Evolutionary conservation across 306 rosid species (phyloP), one percentile per base, ranked within the genome.

Genomic region (Begonia fuchsioides): DNA sequence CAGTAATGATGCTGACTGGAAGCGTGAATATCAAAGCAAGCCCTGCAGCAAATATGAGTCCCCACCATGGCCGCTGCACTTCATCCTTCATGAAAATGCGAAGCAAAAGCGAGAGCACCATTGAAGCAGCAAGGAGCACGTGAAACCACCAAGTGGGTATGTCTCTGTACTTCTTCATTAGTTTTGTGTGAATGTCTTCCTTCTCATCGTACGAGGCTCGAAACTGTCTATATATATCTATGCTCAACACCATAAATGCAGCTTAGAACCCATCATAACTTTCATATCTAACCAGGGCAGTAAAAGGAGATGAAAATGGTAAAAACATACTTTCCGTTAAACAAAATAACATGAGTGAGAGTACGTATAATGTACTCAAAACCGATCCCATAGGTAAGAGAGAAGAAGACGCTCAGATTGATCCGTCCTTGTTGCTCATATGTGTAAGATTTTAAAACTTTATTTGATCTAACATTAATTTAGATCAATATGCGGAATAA

Each of bases 81-180:
- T 57, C 9, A 46, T 32, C 45, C 13, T 12, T 57, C 45, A 57
- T 15, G 17, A 47, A 35, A 12, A 38, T 57, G 51, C 50, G 44
- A 10, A 55, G 59, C 15, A 26, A 43, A 0, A 81, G 74, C 50
- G 95, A 76, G 49, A 79, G 71, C 5, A 47, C 17, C 13, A 86
- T 38, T 2, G 93, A 67, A 51, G 19, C 63, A 10, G 8, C 20
- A 40, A 81, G 67, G 53, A 81, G 52, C n/a, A 59, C 1, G 47
- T 78, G 47, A 74, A 86, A 86, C 95, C 93, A 86, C 88, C 95
- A 78, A 1, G 80, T 53, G 38, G 93, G 95, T 59, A 81, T 81
- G 69, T 81, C 88, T 55, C 61, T 49, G 73, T 81, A 81, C 41
- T 57, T 71, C 54, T 47, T 82, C 96, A 79, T 82, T 64, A 82